Base-by-base conservation (phyloP, 805 yeast genomes). In the Starmerella gropengiesseri region DNA sequence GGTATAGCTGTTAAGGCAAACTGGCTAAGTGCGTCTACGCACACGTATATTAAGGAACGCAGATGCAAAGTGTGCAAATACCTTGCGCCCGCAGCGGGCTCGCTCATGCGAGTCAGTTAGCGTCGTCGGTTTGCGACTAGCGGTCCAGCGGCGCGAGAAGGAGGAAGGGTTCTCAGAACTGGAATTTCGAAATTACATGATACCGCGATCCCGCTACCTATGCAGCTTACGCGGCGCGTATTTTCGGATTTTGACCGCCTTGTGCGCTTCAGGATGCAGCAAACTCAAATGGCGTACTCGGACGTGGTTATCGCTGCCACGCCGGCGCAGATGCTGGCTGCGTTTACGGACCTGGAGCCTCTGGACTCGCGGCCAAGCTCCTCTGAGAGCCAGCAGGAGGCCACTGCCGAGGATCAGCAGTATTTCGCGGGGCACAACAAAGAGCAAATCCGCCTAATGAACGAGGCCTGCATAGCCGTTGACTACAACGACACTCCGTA, bases 391-490 rank as follows among this genome's bases (percentile, higher is more conserved):
- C 37, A 34, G 28, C 37, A 23, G 12, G 21, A 34, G 20, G 50
- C 27, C 39, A 26, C 36, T 41, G 25, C 37, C 14, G 51, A 51
- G 26, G 59, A 55, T 43, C 53, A 58, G n/a, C 58, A 54, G 19
- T 59, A 83, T n/a, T 82, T 87, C 50, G 69, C 67, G 4, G 96
- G 95, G 6, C 91, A 87, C 53, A 95, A 91, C 61, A 81, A 78
- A 58, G 97, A 89, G 61, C 98, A 91, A 64, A 85, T 91, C 61
- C 75, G 77, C 57, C 69, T 91, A 48, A 91, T 91, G 98, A 94
- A 87, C 54, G 98, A 91, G 63, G 77, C 87, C 49, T 91, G 98
- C 64, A 86, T 91, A 47, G 95, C 89, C 2, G 67, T 87, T 49
- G 95, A 91, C 61, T 78, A 81, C 68, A 64, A 86, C 55, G 98